Conservation (phyloP, 2,329 filamentous ascomycete species). For the Microdochium trichocladiopsis region DNA sequence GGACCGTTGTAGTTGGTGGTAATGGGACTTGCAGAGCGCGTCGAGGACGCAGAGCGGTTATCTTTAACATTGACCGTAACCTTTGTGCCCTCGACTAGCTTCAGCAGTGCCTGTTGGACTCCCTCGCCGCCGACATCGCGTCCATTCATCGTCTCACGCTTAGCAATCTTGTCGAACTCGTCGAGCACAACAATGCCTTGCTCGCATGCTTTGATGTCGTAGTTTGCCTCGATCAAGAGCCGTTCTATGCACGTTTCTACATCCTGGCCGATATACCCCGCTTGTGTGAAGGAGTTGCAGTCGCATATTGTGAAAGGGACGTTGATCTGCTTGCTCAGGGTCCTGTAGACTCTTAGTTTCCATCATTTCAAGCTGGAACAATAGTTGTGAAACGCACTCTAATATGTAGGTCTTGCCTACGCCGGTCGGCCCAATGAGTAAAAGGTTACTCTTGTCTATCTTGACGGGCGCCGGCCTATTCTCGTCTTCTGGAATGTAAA, state of each 20-base stretch:
- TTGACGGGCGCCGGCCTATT: conserved; percentile 47
- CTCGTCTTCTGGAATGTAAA: conserved; percentile 42
- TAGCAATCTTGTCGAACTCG: conserved; percentile 95
- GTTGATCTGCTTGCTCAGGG: conserved; percentile 83
- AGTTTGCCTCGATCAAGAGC: conserved; percentile 82
- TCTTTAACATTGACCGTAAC: conserved; percentile 86
- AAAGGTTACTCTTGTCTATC: conserved; percentile 91
- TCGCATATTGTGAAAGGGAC: conserved; percentile 94
- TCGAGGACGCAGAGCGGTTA: conserved; percentile 44
- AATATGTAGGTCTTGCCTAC: conserved; percentile 96
- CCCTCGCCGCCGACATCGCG: conserved; percentile 95
- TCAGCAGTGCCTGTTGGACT: conserved; percentile 90
- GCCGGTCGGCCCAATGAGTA: conserved; percentile 85
- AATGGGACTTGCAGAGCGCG: conserved; percentile 42
- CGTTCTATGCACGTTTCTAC: conserved; percentile 94
- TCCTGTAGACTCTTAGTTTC: conserved; percentile 47
- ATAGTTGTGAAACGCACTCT: conserved; percentile 35
- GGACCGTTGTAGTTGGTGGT: conserved; percentile 44
- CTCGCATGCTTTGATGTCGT: conserved; percentile 77
- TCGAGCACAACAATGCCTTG: conserved; percentile 92
- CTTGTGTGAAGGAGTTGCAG: conserved; percentile 92
- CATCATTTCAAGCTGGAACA: not conserved
- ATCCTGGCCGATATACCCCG: conserved; percentile 95
- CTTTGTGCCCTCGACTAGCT: conserved; percentile 93
- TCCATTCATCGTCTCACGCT: conserved; percentile 77